Evolutionary conservation across 805 yeast genomes (phyloP).

Genomic region (Blastobotrys americana): DNA sequence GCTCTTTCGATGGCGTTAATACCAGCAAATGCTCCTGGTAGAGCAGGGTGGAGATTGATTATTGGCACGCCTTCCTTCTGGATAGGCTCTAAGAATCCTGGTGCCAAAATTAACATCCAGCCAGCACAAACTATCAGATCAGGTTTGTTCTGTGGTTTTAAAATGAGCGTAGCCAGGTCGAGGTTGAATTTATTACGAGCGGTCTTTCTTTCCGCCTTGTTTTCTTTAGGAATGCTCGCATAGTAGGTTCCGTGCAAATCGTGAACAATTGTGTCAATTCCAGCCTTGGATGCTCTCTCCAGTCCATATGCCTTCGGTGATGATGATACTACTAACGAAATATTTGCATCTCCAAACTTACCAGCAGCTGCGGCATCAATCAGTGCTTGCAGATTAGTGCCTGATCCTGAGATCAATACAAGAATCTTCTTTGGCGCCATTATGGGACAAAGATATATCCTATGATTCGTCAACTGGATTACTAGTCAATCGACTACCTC

Average conservation of each 20-base stretch:
- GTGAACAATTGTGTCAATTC: constrained; percentile 66
- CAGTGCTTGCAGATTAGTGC: constrained; percentile 91
- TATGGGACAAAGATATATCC: too few relatives aligned
- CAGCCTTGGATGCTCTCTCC: constrained; percentile 61
- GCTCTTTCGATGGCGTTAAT: constrained; percentile 96
- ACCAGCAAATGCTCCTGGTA: constrained; percentile 96
- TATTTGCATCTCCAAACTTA: constrained; percentile 37
- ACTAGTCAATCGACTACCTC: too few relatives aligned
- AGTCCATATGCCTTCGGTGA: constrained; percentile 82
- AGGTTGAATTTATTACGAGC: constrained; percentile 68
- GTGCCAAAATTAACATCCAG: constrained; percentile 91
- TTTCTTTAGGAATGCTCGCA: constrained; percentile 63
- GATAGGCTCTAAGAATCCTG: constrained; percentile 62
- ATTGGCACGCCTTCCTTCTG: constrained; percentile 59
- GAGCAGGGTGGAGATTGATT: constrained; percentile 92
- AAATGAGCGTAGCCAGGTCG: constrained; percentile 66
- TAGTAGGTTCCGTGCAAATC: constrained; percentile 59
- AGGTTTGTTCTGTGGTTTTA: constrained; percentile 52
- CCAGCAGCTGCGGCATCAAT: constrained; percentile 58
- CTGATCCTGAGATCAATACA: constrained; percentile 90
- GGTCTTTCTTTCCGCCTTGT: constrained; percentile 45
- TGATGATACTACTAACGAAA: constrained; percentile 79
- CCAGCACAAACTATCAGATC: constrained; percentile 95
- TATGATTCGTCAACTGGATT: too few relatives aligned
- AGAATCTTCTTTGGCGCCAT: constrained; percentile 40